A percentile compares a stretch with the other conserved stretches of the same genome.
These are phyloP conservation scores for Paxillus rubicundulus DNA, from an alignment of 768 basidiomycete genomes.

Conservation along the genomic window DNA sequence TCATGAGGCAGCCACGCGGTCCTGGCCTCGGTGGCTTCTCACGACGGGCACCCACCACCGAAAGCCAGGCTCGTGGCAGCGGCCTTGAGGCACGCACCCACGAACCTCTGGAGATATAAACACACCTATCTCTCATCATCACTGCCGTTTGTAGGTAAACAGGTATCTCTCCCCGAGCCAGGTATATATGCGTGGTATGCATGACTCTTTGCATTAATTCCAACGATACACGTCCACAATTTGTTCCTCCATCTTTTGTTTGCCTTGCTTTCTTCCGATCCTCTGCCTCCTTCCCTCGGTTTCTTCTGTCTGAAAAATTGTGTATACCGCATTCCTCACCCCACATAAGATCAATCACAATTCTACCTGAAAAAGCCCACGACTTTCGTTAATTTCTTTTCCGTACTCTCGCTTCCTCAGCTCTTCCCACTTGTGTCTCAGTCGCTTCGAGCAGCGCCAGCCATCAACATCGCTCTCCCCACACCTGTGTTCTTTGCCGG, in stretches of 20 bases:
- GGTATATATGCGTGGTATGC: constrained; percentile 27
- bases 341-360: constrained; percentile 13
- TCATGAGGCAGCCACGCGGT: constrained; percentile 83
- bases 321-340: constrained; percentile 29
- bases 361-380: neutral
- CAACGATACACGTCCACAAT: constrained; percentile 12
- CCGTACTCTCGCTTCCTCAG: neutral
- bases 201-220: constrained; percentile 24
- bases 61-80: constrained; percentile 49
- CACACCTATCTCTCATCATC: neutral
- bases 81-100: constrained; percentile 83
- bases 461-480: neutral
- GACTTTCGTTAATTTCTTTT: constrained; percentile 7
- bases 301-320: constrained; percentile 15
- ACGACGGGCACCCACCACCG: constrained; percentile 41
- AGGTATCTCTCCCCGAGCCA: constrained; percentile 13
- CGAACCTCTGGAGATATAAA: constrained; percentile 81
- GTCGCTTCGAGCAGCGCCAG: neutral
- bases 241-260: constrained; percentile 5
- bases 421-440: neutral
- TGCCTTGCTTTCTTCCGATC: constrained; percentile 16
- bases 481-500: constrained; percentile 8
- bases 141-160: constrained; percentile 15
- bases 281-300: constrained; percentile 7
- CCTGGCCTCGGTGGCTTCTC: constrained; percentile 76